Evolutionary conservation across 1,139 yeast species (phyloP).

Genomic region (Taiozyma onychis): DNA sequence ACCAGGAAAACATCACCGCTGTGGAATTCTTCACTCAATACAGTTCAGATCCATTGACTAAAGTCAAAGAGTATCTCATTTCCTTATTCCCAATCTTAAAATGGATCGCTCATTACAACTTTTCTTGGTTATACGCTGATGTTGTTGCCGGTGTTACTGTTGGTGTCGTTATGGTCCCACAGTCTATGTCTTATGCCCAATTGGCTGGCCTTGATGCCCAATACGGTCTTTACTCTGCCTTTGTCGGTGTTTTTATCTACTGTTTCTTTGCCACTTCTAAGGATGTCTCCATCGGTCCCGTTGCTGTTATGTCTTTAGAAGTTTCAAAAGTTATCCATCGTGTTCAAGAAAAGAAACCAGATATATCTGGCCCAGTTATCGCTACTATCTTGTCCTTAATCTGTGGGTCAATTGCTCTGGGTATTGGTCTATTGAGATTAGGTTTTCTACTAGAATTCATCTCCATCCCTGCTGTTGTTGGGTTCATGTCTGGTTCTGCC

Average conservation of each 20-base stretch:
- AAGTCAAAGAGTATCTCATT: constrained; percentile 38
- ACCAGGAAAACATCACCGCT: constrained; percentile 35
- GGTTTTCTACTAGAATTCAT: constrained; percentile 89
- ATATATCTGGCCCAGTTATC: constrained; percentile 51
- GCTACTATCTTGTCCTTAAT: constrained; percentile 77
- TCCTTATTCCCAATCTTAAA: constrained; percentile 72
- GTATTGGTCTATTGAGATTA: constrained; percentile 73
- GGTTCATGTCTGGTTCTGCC: constrained; percentile 95
- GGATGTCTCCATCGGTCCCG: constrained; percentile 96
- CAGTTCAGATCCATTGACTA: constrained; percentile 37
- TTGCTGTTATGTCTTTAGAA: constrained; percentile 91
- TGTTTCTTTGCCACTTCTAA: constrained; percentile 91
- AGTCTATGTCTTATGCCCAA: constrained; percentile 91
- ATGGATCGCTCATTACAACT: constrained; percentile 84
- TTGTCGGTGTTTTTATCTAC: constrained; percentile 85
- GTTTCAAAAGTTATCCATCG: constrained; percentile 71
- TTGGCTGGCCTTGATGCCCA: constrained; percentile 78
- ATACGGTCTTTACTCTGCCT: constrained; percentile 87
- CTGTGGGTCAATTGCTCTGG: constrained; percentile 82
- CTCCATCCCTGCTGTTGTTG: constrained; percentile 89
- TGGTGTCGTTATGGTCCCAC: constrained; percentile 91
- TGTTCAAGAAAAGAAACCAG: constrained; percentile 49
- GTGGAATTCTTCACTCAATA: constrained; percentile 37
- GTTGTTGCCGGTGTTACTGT: constrained; percentile 90
- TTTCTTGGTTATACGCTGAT: constrained; percentile 76